A percentile compares a stretch with the other conserved stretches of the same genome.
Conservation (phyloP, 306 rosid genomes). For the Trifolium dubium region DNA sequence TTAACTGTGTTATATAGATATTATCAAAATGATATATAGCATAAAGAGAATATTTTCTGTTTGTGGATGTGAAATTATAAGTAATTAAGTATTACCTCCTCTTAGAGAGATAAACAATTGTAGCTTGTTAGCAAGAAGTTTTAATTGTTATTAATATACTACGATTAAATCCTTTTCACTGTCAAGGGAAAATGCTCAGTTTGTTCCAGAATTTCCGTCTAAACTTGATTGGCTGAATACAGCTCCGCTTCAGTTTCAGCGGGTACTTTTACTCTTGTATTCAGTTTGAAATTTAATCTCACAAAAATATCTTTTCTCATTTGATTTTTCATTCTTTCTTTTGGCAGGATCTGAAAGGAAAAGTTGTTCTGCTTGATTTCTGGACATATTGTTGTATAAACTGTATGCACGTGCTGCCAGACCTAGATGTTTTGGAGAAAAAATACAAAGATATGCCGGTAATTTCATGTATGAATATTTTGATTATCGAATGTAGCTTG, state of each 20-base stretch:
- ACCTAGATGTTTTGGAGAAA: conserved; percentile 85
- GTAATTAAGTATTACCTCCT: background rate
- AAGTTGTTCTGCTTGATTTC: conserved; percentile 87
- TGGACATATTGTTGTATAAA: conserved; percentile 98
- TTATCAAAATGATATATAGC: conserved; percentile 2
- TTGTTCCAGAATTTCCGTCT: conserved; percentile 91
- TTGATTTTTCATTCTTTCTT: conserved; percentile 31
- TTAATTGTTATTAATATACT: conserved; percentile 32
- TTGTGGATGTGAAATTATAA: conserved; percentile 12
- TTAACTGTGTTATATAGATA: conserved; percentile 2
- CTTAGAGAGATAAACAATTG: conserved; percentile 23
- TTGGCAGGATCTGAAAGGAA: conserved; percentile 93
- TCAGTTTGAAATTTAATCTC: conserved; percentile 39
- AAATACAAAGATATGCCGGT: conserved; percentile 94
- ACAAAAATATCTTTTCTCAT: conserved; percentile 36
- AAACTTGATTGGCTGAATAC: conserved; percentile 96
- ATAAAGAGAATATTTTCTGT: conserved; percentile 32
- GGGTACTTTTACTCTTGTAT: conserved; percentile 57
- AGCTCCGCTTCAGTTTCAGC: conserved; percentile 82
- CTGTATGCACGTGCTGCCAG: conserved; percentile 97
- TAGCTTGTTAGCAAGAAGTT: conserved; percentile 12
- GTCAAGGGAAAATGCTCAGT: conserved; percentile 67
- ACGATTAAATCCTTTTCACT: conserved; percentile 44
- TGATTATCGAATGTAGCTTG: conserved; percentile 33
- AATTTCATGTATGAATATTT: conserved; percentile 40